phyloP scores from a whole-genome alignment of 257 asterid genomes.

The Perilla frutescens region DNA sequence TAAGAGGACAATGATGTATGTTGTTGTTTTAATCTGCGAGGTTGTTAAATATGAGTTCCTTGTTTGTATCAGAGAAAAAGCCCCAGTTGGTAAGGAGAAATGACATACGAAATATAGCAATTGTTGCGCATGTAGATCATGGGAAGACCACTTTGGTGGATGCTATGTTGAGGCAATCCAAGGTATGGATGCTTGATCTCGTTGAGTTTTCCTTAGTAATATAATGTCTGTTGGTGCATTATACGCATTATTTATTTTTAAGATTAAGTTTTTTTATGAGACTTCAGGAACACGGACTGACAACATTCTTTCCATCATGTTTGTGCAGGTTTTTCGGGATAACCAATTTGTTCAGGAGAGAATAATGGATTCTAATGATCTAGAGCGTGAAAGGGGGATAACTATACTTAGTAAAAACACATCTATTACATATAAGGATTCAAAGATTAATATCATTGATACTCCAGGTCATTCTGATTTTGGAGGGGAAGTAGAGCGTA shows the following conservation, averaged over 20 bases:
- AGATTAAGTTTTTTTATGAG: not conserved
- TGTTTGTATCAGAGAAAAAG: constrained; percentile 56
- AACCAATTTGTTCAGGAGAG: constrained; percentile 94
- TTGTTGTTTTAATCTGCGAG: not conserved
- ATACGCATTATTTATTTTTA: not conserved
- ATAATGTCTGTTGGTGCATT: not conserved
- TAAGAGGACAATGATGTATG: not conserved
- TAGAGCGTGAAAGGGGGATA: constrained; percentile 99
- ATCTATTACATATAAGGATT: constrained; percentile 81
- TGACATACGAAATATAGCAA: constrained; percentile 90
- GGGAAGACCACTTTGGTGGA: constrained; percentile 99
- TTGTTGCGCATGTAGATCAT: constrained; percentile 99
- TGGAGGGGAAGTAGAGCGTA: constrained; percentile 99
- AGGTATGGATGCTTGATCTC: constrained; percentile 55
- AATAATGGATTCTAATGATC: constrained; percentile 97
- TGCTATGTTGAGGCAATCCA: constrained; percentile 92
- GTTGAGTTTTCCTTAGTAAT: constrained; percentile 24
- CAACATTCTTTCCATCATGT: constrained; percentile 23
- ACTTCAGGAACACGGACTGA: constrained; percentile 15
- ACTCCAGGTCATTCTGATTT: constrained; percentile 99
- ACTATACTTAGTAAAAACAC: constrained; percentile 98
- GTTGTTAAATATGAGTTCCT: constrained; percentile 28
- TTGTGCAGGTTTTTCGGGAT: constrained; percentile 89
- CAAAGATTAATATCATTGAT: constrained; percentile 92
- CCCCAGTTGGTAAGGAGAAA: constrained; percentile 70